A percentile compares a stretch with the other conserved stretches of the same genome.
Evolutionary conservation across 2,329 filamentous ascomycete species (phyloP).

Genomic region (Ceratocystis ficicola): DNA sequence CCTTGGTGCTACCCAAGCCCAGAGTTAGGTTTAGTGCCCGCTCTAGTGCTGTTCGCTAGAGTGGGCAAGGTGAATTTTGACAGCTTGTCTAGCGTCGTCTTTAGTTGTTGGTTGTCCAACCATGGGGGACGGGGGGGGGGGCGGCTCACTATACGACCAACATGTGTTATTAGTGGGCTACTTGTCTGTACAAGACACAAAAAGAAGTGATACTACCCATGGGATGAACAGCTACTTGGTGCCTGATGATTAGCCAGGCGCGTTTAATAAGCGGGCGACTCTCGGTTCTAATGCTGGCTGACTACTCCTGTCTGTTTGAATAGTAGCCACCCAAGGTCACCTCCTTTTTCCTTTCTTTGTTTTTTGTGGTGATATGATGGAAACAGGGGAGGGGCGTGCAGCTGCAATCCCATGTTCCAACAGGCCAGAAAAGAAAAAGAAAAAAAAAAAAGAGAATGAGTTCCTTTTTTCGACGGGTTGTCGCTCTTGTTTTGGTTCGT

Average conservation of each 20-base stretch:
- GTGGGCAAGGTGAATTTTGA: slow-evolving; percentile 9
- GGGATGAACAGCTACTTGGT: neutral
- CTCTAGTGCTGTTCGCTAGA: slow-evolving; percentile 11
- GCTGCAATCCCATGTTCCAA: neutral
- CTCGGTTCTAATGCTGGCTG: neutral
- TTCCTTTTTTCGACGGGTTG: neutral
- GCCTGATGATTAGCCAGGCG: neutral
- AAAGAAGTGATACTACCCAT: neutral
- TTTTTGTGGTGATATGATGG: neutral
- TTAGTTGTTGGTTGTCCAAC: slow-evolving; percentile 4
- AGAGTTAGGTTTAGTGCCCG: slow-evolving; percentile 13
- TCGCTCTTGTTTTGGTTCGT: neutral
- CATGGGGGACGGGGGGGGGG: neutral
- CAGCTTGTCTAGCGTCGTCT: slow-evolving; percentile 10
- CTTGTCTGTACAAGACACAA: neutral
- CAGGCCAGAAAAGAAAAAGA: neutral
- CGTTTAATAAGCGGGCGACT: neutral
- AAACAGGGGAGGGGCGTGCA: slow-evolving; percentile 2
- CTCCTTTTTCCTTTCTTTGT: neutral
- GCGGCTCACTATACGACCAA: neutral
- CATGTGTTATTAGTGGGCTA: neutral
- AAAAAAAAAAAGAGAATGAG: neutral
- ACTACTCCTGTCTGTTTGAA: no score
- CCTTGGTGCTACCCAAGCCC: slow-evolving; percentile 8
- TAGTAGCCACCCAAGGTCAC: neutral